These are phyloP conservation scores for Candida maltosa DNA, from an alignment of 805 yeast species.

Conservation along the genomic window DNA sequence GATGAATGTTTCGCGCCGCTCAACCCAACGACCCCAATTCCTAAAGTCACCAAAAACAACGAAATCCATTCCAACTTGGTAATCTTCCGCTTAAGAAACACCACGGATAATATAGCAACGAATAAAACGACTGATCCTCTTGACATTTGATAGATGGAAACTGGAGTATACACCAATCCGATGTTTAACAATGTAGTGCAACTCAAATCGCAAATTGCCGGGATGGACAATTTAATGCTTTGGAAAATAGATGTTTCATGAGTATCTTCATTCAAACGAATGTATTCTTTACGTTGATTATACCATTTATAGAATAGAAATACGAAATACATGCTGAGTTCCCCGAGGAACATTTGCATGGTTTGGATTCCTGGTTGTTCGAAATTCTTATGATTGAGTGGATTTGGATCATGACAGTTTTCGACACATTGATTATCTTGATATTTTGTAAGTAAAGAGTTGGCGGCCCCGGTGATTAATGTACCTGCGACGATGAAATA, in stretches of 20 bases:
- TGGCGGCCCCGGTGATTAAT: slow-evolving; percentile 64
- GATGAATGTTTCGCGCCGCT: slow-evolving; percentile 52
- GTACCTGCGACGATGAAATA: slow-evolving; percentile 43
- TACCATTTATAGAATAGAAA: slow-evolving; percentile 25
- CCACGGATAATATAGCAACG: slow-evolving; percentile 68
- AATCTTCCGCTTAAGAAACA: slow-evolving; percentile 55
- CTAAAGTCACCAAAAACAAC: slow-evolving; percentile 59
- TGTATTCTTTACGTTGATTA: slow-evolving; percentile 11
- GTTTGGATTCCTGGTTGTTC: slow-evolving; percentile 82
- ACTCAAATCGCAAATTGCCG: slow-evolving; percentile 66
- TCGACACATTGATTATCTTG: slow-evolving; percentile 74
- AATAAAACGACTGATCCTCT: slow-evolving; percentile 73
- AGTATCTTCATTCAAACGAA: slow-evolving; percentile 10
- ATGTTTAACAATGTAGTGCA: slow-evolving; percentile 76
- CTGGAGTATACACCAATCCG: slow-evolving; percentile 74
- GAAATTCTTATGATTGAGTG: slow-evolving; percentile 43
- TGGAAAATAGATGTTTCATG: slow-evolving; percentile 9
- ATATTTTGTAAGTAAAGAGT: slow-evolving; percentile 69
- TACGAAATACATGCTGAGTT: slow-evolving; percentile 47
- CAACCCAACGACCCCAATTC: slow-evolving; percentile 70
- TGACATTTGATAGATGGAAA: slow-evolving; percentile 82
- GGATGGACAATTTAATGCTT: slow-evolving; percentile 43
- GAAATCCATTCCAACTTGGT: slow-evolving; percentile 67
- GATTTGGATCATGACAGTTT: slow-evolving; percentile 47
- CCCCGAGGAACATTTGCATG: slow-evolving; percentile 79